Evolutionary conservation across 2,329 filamentous ascomycete genomes (phyloP).

Genomic region (Apiospora hydei): DNA sequence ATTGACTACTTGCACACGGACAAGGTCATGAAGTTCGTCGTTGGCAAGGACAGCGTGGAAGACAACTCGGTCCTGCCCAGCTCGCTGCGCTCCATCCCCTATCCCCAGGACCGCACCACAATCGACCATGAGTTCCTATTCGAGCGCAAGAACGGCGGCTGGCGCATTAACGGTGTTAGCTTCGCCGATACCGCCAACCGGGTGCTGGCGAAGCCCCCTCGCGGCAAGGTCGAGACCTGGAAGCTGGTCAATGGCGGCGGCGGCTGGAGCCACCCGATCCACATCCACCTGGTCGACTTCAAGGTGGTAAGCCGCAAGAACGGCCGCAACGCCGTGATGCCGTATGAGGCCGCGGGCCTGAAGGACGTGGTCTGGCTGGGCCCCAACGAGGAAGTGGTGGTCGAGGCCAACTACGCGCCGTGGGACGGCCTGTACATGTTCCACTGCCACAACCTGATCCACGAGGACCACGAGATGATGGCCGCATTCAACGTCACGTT

Average conservation of each 20-base stretch:
- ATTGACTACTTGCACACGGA: constrained; percentile 59
- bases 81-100: constrained; percentile 47
- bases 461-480: constrained; percentile 57
- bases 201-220: constrained; percentile 54
- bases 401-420: constrained; percentile 49
- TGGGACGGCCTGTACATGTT: constrained; percentile 58
- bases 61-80: constrained; percentile 47
- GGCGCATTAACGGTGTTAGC: constrained; percentile 58
- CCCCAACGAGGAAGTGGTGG: constrained; percentile 56
- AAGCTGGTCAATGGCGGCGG: constrained; percentile 57
- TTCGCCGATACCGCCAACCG: constrained; percentile 55
- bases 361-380: constrained; percentile 66
- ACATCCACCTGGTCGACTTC: constrained; percentile 67
- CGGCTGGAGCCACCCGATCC: constrained; percentile 60
- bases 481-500: constrained; percentile 53
- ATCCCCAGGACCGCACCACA: constrained; percentile 44
- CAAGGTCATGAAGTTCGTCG: constrained; percentile 60
- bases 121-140: constrained; percentile 56
- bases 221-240: constrained; percentile 57
- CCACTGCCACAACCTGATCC: constrained; percentile 55
- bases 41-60: constrained; percentile 45
- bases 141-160: constrained; percentile 51
- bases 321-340: constrained; percentile 49
- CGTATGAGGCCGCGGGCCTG: constrained; percentile 61
- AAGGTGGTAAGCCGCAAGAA: constrained; percentile 57